Percentiles rank a stretch among this genome's conserved stretches.
Evolutionary conservation across 306 rosid genomes (phyloP).

Genomic region (Astragalus membranaceus): DNA sequence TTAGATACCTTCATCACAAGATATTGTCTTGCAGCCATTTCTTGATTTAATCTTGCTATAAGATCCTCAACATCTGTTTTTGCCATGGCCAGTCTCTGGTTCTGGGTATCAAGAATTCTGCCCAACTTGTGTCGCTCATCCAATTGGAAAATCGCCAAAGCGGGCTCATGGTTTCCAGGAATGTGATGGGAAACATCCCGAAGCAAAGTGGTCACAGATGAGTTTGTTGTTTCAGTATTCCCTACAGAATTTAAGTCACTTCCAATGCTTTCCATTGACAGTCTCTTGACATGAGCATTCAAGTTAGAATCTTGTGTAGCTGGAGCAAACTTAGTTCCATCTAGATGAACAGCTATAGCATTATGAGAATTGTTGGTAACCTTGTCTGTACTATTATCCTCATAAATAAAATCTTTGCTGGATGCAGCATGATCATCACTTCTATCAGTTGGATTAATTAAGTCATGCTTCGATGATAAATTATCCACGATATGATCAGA

Average conservation of each 20-base stretch:
- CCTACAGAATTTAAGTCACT: conserved; percentile 39
- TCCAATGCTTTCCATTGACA: conserved; percentile 48
- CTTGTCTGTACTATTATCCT: conserved; percentile 12
- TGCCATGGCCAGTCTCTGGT: conserved; percentile 56
- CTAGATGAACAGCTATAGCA: conserved; percentile 42
- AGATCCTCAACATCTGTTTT: conserved; percentile 76
- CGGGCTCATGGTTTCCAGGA: conserved; percentile 35
- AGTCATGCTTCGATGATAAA: conserved; percentile 29
- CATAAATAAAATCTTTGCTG: conserved; percentile 26
- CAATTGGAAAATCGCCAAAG: conserved; percentile 43
- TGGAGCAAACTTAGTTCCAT: conserved; percentile 54
- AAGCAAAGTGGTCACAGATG: conserved; percentile 16
- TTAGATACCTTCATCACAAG: conserved; percentile 64
- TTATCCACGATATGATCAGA: conserved; percentile 37
- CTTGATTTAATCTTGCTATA: conserved; percentile 81
- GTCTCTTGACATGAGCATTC: conserved; percentile 37
- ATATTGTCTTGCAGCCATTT: conserved; percentile 69
- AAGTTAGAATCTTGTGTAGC: conserved; percentile 25
- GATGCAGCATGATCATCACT: conserved; percentile 24
- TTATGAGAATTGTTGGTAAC: conserved; percentile 23
- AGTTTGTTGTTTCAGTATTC: conserved; percentile 35
- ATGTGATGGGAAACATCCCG: conserved; percentile 30
- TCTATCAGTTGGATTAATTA: conserved; percentile 25
- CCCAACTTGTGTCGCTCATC: conserved; percentile 55
- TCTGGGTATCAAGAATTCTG: conserved; percentile 56